Evolutionary conservation across 2,329 filamentous ascomycete genomes (phyloP), one percentile per base, ranked within the genome.

Genomic region (Leptographium galeiforme): DNA sequence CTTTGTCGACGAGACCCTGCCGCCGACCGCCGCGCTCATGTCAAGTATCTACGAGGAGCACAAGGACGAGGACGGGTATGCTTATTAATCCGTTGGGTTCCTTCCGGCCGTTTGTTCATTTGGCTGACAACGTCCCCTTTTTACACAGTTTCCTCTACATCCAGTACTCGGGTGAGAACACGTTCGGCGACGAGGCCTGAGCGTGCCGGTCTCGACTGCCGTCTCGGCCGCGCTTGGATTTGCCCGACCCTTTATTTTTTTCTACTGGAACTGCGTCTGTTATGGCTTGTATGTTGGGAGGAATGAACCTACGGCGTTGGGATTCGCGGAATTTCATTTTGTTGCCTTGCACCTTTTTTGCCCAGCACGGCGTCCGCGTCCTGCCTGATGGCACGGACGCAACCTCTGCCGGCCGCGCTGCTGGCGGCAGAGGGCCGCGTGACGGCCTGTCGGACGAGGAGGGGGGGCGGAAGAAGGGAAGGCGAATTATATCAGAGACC

Each of bases 41-140:
- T 95, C 89, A 77, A 94, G 87, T 71, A 97, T 98, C 74, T 98
- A 98, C 70, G 93, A 98, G 72, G 91, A 97, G 72, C 93, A 98
- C 82, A 97, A 98, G 78, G 82, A 85, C 61, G 79, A 85, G 68
- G 82, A 85, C 64, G 81, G 81, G 75, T 84, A 73, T 25, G 25
- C 25, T 25, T 41, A 12, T n/a, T 55, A 53, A 51, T 36, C 39
- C 50, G n/a, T 16, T 30, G 19, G 47, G 46, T 49, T 39, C n/a
- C n/a, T 19, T 1, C 46, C 18, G 4, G 16, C 49, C 6, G 30
- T 39, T 39, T 40, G 25, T 18, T 32, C 34, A 7, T 45, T 10
- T 40, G 44, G 10, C 4, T 25, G 25, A 25, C 25, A 2, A 25
- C 25, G 25, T 25, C 25, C 10, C 25, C 25, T 7, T 6, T 13